Conservation (phyloP, 179 eudicot species). For the Silene vulgaris region DNA sequence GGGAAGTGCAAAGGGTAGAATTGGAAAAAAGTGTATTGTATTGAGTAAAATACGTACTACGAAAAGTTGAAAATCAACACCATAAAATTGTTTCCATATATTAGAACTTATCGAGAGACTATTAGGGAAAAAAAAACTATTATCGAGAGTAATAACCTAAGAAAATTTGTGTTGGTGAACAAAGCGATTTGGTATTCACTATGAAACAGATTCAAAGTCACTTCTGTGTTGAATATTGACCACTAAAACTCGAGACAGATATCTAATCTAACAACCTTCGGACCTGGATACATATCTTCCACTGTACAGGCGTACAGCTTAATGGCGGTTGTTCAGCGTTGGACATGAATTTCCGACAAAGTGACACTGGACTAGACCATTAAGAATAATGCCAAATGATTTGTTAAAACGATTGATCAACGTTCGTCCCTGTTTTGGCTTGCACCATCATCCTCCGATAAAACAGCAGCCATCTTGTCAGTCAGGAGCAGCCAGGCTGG, state of each 20-base stretch:
- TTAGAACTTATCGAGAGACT: background rate
- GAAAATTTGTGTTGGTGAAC: background rate
- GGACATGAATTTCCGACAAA: too few relatives aligned
- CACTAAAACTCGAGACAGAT: background rate
- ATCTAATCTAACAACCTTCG: background rate
- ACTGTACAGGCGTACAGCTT: background rate
- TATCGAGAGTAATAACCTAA: background rate
- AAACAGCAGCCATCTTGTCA: conserved; percentile 1
- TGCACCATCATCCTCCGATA: background rate
- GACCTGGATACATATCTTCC: background rate
- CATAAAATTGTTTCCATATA: background rate
- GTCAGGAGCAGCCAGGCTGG: background rate
- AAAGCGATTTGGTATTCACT: background rate
- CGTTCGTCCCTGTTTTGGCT: background rate
- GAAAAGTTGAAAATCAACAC: too few relatives aligned
- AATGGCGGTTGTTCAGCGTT: background rate
- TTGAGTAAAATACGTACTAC: too few relatives aligned
- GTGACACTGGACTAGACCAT: background rate
- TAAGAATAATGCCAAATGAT: background rate
- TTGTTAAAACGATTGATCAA: background rate
- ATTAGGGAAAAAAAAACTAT: background rate
- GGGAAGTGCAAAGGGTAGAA: too few relatives aligned
- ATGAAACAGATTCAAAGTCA: background rate
- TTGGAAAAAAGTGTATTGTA: too few relatives aligned
- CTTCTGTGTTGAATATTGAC: background rate